Conservation (phyloP, 2,329 filamentous ascomycete species). For the Epicoccum sorghinum region DNA sequence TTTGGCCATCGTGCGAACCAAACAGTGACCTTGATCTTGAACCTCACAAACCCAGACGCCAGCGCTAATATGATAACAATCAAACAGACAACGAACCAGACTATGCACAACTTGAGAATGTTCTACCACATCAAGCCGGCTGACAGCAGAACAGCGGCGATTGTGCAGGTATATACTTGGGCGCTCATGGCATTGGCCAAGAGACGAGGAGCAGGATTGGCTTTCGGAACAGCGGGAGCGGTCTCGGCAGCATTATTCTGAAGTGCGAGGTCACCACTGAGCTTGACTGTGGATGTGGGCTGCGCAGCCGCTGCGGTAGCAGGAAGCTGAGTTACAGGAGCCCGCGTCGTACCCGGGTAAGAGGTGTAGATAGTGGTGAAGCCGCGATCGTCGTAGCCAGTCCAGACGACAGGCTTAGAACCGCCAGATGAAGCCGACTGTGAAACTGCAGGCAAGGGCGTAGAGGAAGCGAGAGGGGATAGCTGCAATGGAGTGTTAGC, state of each 20-base stretch:
- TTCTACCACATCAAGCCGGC: not conserved
- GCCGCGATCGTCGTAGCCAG: conserved; percentile 56
- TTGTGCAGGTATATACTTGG: not conserved
- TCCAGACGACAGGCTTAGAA: conserved; percentile 48
- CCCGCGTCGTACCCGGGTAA: conserved; percentile 21
- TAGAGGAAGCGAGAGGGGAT: conserved; percentile 60
- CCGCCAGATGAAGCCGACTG: conserved; percentile 37
- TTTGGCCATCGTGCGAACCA: not conserved
- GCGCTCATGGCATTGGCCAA: not conserved
- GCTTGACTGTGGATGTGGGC: conserved; percentile 5
- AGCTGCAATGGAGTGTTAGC: conserved; percentile 48
- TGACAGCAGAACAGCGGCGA: not conserved
- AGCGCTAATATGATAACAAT: conserved; percentile 10
- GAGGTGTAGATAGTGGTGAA: conserved; percentile 56
- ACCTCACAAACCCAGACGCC: conserved; percentile 5
- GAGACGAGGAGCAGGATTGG: not conserved
- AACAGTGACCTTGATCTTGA: conserved; percentile 13
- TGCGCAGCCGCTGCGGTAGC: conserved; percentile 4
- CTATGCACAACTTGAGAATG: not conserved
- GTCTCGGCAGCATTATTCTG: conserved; percentile 20
- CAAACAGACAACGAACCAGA: not conserved
- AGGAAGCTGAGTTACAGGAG: conserved; percentile 9
- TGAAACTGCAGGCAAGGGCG: conserved; percentile 54
- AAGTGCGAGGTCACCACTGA: not conserved
- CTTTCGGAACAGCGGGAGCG: conserved; percentile 10